Base-by-base conservation (phyloP, 1,284 basidiomycete genomes). In the Ceratorhiza oryzae-sativae region DNA sequence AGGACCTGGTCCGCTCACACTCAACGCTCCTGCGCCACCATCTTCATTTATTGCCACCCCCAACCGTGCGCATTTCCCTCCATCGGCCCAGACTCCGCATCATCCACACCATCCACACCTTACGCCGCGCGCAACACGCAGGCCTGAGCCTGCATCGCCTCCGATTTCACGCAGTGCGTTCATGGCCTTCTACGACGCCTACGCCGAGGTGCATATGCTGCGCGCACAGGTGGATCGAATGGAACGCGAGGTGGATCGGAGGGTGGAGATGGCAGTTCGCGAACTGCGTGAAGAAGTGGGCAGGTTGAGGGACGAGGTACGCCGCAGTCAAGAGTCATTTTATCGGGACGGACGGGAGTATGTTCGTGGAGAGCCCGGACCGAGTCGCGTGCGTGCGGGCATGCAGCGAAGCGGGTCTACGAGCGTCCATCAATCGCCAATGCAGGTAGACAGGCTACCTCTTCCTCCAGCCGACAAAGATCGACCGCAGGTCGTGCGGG, bases 141-240 rank as follows among this genome's bases (percentile, higher is more conserved):
- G 30, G 6, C 62, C 30, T 53, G 42, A 12, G 13, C 62, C 62
- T 25, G 34, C 46, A n/a, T 49, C 45, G 27, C 62, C 62, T 13
- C 62, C 62, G 30, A 53, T 65, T 34, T 65, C 62, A 15, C 45
- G 62, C 5, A 41, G 27, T 20, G 48, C 48, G 32, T 65, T 65
- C 27, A 65, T 65, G 62, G 62, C 62, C 2, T 65, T 65, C 46
- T 65, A 65, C 25, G 62, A 65, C 32, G 62, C 62, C 46, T 65
- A 65, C 41, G 62, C 62, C 2, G 62, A 65, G 48, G 62, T 53
- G 1, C 62, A 65, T 39, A 32, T 46, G 18, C 25, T 65, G 62
- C 62, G 62, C n/a, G 62, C 62, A 2, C 62, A 53, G 30, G n/a
- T 65, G 32, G 62, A 65, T 2, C 15, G 46, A 18, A 36, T 65